These are phyloP conservation scores for Pogostemon cablin DNA, from an alignment of 257 asterid genomes.

Conservation along the genomic window DNA sequence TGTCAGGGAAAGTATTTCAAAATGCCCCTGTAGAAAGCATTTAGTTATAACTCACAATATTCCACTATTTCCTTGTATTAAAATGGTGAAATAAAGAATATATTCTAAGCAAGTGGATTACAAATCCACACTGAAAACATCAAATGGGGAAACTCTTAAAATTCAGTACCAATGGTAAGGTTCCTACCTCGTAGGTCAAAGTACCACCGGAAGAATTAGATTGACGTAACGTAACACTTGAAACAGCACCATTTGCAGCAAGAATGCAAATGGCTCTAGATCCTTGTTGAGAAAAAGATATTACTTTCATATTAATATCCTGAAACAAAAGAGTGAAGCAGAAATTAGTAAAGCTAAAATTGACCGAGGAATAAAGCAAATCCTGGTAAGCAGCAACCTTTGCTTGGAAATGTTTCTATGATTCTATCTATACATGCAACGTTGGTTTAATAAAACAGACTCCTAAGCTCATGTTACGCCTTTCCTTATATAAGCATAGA, in stretches of 20 bases:
- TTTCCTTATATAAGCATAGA: not conserved
- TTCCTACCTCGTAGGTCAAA: conserved; percentile 78
- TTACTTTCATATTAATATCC: conserved; percentile 86
- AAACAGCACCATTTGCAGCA: conserved; percentile 86
- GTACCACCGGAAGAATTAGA: conserved; percentile 90
- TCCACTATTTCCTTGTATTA: not conserved
- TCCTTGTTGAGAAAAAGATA: conserved; percentile 90
- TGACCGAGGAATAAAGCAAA: not conserved
- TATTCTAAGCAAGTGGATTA: not conserved
- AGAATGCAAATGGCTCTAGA: conserved; percentile 81
- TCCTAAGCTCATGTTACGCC: not conserved
- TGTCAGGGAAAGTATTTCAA: conserved; percentile 76
- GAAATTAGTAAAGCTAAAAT: not conserved
- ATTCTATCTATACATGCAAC: not conserved
- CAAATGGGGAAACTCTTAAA: too few species aligned
- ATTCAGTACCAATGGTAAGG: not conserved
- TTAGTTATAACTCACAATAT: not conserved
- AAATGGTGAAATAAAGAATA: not conserved
- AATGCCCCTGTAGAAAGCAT: conserved; percentile 64
- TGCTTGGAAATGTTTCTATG: not conserved
- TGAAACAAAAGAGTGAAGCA: conserved; percentile 34
- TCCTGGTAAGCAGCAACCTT: not conserved
- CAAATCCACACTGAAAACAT: not conserved
- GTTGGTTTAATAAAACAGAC: not conserved
- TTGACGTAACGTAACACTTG: conserved; percentile 89